Evolutionary conservation across 371 early-diverging fungal genomes (phyloP).

Genomic region (Gilbertella persicaria): DNA sequence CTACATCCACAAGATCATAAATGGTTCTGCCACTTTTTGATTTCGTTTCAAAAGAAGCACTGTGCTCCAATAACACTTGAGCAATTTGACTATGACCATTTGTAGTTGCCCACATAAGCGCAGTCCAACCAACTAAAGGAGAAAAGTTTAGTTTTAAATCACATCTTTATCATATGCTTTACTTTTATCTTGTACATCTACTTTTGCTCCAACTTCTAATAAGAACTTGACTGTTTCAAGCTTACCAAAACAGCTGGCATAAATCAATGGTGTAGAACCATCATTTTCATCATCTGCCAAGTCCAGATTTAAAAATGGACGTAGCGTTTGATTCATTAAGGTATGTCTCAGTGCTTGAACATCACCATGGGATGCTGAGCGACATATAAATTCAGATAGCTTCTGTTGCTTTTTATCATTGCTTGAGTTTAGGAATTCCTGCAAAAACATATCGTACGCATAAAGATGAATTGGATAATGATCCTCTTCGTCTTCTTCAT

Average conservation of each 20-base stretch:
- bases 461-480: neutral
- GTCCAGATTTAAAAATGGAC: constrained; percentile 17
- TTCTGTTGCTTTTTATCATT: constrained; percentile 3
- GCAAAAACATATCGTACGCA: neutral
- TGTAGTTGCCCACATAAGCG: constrained; percentile 92
- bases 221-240: constrained; percentile 60
- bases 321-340: constrained; percentile 2
- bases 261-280: constrained; percentile 80
- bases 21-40: constrained; percentile 77
- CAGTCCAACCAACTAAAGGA: constrained; percentile 86
- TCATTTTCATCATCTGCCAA: constrained; percentile 71
- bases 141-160: neutral
- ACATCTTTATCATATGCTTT: constrained; percentile 19
- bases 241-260: constrained; percentile 89
- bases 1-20: constrained; percentile 67
- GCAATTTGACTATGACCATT: constrained; percentile 80
- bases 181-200: constrained; percentile 80
- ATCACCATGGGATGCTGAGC: constrained; percentile 25
- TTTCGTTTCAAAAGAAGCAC: constrained; percentile 69
- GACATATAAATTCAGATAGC: constrained; percentile 10
- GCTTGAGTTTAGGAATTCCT: neutral
- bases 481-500: neutral
- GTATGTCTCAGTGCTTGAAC: constrained; percentile 12
- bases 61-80: constrained; percentile 70
- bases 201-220: constrained; percentile 70